These are phyloP conservation scores for Helotiales sp. DNA, from an alignment of 2,329 filamentous ascomycete genomes.

Conservation along the genomic window DNA sequence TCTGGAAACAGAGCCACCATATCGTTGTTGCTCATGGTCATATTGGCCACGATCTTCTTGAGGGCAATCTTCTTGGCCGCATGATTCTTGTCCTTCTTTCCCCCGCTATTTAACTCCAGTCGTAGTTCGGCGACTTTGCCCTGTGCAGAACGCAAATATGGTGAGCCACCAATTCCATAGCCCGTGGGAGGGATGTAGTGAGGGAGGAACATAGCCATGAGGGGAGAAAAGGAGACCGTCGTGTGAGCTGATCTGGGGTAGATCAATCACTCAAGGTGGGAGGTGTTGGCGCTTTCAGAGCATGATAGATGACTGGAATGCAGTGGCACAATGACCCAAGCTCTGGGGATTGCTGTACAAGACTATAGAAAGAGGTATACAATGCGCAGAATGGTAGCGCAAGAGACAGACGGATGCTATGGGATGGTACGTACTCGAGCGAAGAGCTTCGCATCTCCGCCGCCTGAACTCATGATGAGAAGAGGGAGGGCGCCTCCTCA, in stretches of 20 bases:
- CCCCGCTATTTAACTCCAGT: slow-evolving; percentile 88
- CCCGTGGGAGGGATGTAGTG: slow-evolving; percentile 38
- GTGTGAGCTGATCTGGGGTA: slow-evolving; percentile 10
- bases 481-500: slow-evolving; percentile 14
- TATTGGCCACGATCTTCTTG: slow-evolving; percentile 99
- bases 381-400: slow-evolving; percentile 17
- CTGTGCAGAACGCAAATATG: slow-evolving; percentile 61
- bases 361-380: background rate
- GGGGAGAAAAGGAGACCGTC: background rate
- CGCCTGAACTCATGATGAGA: slow-evolving; percentile 52
- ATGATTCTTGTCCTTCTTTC: slow-evolving; percentile 98
- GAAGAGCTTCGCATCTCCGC: slow-evolving; percentile 99
- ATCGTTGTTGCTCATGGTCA: slow-evolving; percentile 99
- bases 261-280: slow-evolving; percentile 14
- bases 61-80: slow-evolving; percentile 94
- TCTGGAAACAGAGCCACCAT: slow-evolving; percentile 98
- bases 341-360: background rate
- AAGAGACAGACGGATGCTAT: slow-evolving; percentile 32
- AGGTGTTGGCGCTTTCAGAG: background rate
- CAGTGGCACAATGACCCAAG: background rate
- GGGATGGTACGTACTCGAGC: slow-evolving; percentile 75
- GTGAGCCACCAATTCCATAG: slow-evolving; percentile 38
- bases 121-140: slow-evolving; percentile 98
- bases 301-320: slow-evolving; percentile 7
- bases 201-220: slow-evolving; percentile 41